Evolutionary conservation across 202 grass and related monocot genomes (phyloP), one percentile per base, ranked within the genome.

Genomic region (Saccharum hybrid): DNA sequence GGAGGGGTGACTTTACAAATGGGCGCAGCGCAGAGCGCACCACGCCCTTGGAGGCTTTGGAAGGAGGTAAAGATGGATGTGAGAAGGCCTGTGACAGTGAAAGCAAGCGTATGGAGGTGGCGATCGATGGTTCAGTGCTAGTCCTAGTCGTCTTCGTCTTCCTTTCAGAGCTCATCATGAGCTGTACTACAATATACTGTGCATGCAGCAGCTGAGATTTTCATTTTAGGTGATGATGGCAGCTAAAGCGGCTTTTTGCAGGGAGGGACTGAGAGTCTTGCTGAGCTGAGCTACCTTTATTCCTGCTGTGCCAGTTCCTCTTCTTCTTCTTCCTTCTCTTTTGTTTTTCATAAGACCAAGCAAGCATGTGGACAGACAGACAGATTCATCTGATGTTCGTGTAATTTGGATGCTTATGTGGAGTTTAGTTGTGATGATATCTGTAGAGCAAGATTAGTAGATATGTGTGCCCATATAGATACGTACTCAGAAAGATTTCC

Each of bases 111-210:
- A 77, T 48, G 52, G 71, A 72, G 77, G 45, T 57, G 82, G 74
- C 68, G 36, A 57, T 67, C 28, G 68, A 31, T 34, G 39, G 66
- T 73, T 69, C 66, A 23, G 37, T 69, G 13, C 71, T 52, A 19
- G n/a, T 45, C 22, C 43, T 51, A 45, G 23, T 72, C 69, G 7
- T 45, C 69, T 4, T 39, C 11, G n/a, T n/a, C n/a, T 48, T 76
- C 75, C 74, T 78, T 89, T 82, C 34, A 60, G 31, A 28, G 39
- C 83, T 86, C 88, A 83, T 86, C 79, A 86, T 86, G 83, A 90
- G 79, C 88, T 90, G 79, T 48, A 46, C 49, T 26, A 30, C 26
- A 30, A 51, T 51, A 51, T 6, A 62, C 4, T 30, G 26, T 30
- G 23, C 21, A 5, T 78, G 48, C 48, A 16, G 75, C 15, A 11